Evolutionary conservation across 371 early-diverging fungal genomes (phyloP).

Genomic region (Conidiobolus incongruus): DNA sequence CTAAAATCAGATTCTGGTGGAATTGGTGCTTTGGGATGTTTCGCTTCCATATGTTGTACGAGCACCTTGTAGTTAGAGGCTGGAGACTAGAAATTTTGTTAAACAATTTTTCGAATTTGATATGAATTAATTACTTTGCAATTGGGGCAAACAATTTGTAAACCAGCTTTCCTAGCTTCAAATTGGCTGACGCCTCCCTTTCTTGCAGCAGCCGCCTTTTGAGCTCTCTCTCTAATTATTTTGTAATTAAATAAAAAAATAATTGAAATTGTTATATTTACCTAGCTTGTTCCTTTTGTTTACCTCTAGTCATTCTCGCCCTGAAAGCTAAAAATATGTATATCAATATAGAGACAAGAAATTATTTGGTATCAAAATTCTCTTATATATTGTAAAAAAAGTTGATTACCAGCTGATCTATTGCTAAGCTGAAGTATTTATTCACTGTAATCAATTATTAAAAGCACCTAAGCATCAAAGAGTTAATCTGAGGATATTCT

Average conservation of each 20-base stretch:
- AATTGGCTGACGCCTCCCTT: constrained; percentile 21
- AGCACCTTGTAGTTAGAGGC: constrained; percentile 26
- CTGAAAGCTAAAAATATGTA: too few relatives aligned
- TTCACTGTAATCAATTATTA: too few relatives aligned
- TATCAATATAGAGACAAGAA: too few relatives aligned
- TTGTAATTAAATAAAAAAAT: background rate
- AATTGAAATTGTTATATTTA: constrained; percentile 5
- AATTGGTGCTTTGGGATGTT: constrained; percentile 25
- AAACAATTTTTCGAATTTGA: background rate
- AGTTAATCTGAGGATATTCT: too few relatives aligned
- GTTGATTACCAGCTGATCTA: too few relatives aligned
- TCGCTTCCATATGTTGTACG: constrained; percentile 35
- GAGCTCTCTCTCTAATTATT: constrained; percentile 20
- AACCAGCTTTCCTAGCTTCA: constrained; percentile 28
- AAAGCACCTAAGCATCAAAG: too few relatives aligned
- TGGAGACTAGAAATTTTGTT: constrained; percentile 7
- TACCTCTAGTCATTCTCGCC: constrained; percentile 34
- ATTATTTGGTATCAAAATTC: too few relatives aligned
- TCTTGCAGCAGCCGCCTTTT: constrained; percentile 23
- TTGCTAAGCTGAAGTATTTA: too few relatives aligned
- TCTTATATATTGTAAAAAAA: too few relatives aligned
- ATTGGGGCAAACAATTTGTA: constrained; percentile 18
- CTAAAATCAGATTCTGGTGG: too few relatives aligned
- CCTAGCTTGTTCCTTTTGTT: constrained; percentile 32
- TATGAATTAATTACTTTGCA: constrained; percentile 10